phyloP scores from a whole-genome alignment of 1,139 yeast genomes.

The Suhomyces guaymorum region DNA sequence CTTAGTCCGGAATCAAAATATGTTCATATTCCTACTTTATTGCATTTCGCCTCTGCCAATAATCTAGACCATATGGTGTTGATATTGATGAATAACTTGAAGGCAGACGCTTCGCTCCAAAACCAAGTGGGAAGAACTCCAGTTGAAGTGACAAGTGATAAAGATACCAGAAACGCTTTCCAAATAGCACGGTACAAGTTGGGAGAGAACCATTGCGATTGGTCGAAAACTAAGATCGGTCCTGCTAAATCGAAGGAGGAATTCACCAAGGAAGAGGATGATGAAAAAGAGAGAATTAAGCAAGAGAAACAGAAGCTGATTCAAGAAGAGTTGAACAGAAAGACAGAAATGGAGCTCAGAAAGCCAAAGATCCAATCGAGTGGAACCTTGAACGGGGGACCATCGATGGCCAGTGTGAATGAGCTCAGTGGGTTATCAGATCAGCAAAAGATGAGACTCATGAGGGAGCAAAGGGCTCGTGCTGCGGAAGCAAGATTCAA shows the following conservation, averaged over 20 bases:
- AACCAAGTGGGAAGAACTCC: constrained; percentile 66
- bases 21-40: constrained; percentile 63
- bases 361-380: constrained; percentile 33
- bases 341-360: constrained; percentile 41
- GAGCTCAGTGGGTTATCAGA: constrained; percentile 48
- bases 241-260: constrained; percentile 65
- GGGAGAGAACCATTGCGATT: constrained; percentile 70
- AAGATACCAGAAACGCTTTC: constrained; percentile 55
- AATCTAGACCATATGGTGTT: constrained; percentile 70
- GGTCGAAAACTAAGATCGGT: constrained; percentile 71
- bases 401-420: constrained; percentile 17
- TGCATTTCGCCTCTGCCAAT: constrained; percentile 76
- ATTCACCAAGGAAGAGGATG: constrained; percentile 46
- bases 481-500: constrained; percentile 90
- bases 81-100: constrained; percentile 60
- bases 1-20: constrained; percentile 58
- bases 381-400: constrained; percentile 31
- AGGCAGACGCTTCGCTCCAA: constrained; percentile 65
- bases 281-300: constrained; percentile 32
- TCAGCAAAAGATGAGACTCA: constrained; percentile 71
- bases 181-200: constrained; percentile 65
- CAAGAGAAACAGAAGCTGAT: constrained; percentile 40
- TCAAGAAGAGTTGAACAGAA: constrained; percentile 43
- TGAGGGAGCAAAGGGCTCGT: constrained; percentile 93
- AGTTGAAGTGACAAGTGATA: constrained; percentile 52